phyloP scores from a whole-genome alignment of 1,284 basidiomycete species.

The Athelia sp. region DNA sequence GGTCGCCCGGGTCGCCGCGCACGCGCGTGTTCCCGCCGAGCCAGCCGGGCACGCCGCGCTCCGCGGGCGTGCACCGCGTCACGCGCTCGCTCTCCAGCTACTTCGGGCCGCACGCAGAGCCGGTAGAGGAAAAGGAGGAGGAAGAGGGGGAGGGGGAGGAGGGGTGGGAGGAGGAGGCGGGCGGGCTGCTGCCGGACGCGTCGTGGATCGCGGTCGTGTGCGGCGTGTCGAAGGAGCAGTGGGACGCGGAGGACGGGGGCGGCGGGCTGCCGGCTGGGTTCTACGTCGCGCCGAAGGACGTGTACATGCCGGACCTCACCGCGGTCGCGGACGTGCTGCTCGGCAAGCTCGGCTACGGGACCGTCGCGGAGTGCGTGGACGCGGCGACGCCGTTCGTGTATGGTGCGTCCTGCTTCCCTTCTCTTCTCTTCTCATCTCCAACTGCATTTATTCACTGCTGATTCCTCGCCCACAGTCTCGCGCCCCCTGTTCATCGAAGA shows the following conservation, averaged over 20 bases:
- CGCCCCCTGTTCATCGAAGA: constrained; percentile 77
- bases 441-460: constrained; percentile 6
- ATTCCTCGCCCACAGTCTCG: too few relatives aligned
- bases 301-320: constrained; percentile 78
- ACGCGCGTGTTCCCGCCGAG: background rate
- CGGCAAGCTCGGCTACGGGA: constrained; percentile 73
- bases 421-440: constrained; percentile 2
- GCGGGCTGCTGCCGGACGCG: constrained; percentile 50
- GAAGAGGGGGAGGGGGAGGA: constrained; percentile 1
- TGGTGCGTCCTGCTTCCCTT: constrained; percentile 35
- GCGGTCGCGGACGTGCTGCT: constrained; percentile 71
- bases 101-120: too few relatives aligned
- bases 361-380: constrained; percentile 69
- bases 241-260: constrained; percentile 32
- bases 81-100: too few relatives aligned
- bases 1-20: too few relatives aligned
- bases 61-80: background rate
- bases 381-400: constrained; percentile 70
- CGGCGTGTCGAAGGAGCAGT: constrained; percentile 61
- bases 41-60: background rate
- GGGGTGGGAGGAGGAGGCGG: constrained; percentile 13
- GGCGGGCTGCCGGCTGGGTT: constrained; percentile 59
- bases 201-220: constrained; percentile 78
- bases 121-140: too few relatives aligned
- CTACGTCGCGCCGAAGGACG: constrained; percentile 67